A percentile compares a stretch with the other conserved stretches of the same genome.
Conservation (phyloP, 352 stramenopile genomes). For the Pythium insidiosum region DNA sequence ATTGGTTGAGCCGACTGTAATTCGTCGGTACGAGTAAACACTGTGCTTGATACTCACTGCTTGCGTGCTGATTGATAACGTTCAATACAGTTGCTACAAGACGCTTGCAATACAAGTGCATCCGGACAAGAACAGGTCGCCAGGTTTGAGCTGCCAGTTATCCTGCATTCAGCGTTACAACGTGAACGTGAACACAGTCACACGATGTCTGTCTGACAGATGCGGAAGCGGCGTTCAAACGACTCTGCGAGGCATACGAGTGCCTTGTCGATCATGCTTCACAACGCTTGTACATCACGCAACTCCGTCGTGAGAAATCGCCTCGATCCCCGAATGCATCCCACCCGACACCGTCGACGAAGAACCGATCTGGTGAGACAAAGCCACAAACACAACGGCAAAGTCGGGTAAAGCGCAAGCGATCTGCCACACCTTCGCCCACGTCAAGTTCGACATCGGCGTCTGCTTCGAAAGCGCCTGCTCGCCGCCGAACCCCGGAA, state of each 20-base stretch:
- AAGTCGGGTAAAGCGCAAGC: constrained; percentile 11
- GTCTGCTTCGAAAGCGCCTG: background rate
- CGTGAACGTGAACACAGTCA: background rate
- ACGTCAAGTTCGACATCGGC: too few species aligned
- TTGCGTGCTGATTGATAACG: too few species aligned
- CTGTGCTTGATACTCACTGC: too few species aligned
- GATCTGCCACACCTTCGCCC: constrained; percentile 1
- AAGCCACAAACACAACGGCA: background rate
- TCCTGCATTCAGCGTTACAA: background rate
- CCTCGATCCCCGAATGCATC: background rate
- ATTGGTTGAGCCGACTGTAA: constrained; percentile 1
- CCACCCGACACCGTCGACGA: constrained; percentile 1
- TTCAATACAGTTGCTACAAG: constrained; percentile 30
- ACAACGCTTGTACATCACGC: constrained; percentile 45
- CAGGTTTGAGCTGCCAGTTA: constrained; percentile 3
- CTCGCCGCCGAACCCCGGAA: constrained; percentile 33
- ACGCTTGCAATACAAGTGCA: constrained; percentile 20
- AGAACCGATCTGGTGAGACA: background rate
- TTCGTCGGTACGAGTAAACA: too few species aligned
- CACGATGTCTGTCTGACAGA: constrained; percentile 18
- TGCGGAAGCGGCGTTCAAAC: constrained; percentile 72
- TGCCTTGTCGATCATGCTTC: constrained; percentile 40
- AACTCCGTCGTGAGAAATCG: constrained; percentile 11
- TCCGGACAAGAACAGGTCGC: constrained; percentile 23
- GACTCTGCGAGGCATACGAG: constrained; percentile 67